Evolutionary conservation across 306 rosid species (phyloP), one percentile per base, ranked within the genome.

Genomic region (Nissolia schottii): DNA sequence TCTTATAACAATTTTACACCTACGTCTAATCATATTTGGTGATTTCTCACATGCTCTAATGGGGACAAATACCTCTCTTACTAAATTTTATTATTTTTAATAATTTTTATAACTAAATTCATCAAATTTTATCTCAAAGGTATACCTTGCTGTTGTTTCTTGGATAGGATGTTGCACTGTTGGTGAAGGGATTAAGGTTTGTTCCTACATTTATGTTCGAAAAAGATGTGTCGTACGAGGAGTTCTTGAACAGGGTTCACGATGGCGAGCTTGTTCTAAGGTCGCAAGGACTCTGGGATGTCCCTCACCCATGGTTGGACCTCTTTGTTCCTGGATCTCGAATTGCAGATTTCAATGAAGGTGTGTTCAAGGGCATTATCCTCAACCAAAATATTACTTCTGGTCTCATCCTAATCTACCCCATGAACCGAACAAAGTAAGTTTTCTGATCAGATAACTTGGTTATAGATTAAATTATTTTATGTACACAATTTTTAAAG

Each of bases 251-350:
- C 67, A 79, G 99, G 72, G 96, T 95, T 31, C 86, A 43, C 15
- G 0, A 1, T 0, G 90, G 79, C 23, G 96, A 95, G 83, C 41
- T 76, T 34, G 3, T 9, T 0, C 86, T 89, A 19, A 75, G 84
- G 15, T 3, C 80, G 20, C 55, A 80, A 58, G 97, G 96, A 15
- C 74, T 82, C 0, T 91, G 99, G 99, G 89, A 91, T 0, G 57
- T 86, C 10, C 84, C 97, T 54, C 99, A 95, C 81, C 99, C 99
- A 18, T 95, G 99, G 97, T 2, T 95, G 22, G 88, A 91, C 80
- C 70, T 95, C 34, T 89, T 95, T 62, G 65, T 95, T 29, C 97
- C 99, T 2, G 71, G 79, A 74, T 95, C 99, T 41, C 74, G 76
- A 66, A 84, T 95, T 3, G 45, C 50, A 0, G 89, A 86, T 28